Evolutionary conservation across 2,329 filamentous ascomycete genomes (phyloP), one percentile per base, ranked within the genome.

Genomic region (Exophiala dermatitidis): DNA sequence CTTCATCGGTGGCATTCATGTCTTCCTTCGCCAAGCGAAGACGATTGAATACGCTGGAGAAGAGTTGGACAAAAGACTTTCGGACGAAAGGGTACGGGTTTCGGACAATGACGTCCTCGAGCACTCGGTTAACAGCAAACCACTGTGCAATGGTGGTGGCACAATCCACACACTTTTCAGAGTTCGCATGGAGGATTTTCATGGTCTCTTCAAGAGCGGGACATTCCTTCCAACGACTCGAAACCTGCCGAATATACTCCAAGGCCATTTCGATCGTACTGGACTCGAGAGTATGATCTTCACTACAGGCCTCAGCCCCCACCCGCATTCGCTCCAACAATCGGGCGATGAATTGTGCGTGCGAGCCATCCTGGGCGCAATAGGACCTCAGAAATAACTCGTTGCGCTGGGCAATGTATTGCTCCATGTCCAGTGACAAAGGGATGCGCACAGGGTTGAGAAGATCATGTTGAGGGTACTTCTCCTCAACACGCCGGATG

Each of bases 301-400:
- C 65, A 1, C 76, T 77, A 63, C 79, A 82, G n/a, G 69, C 67
- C 0, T 72, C 71, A 5, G 68, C 65, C 46, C 74, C 76, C 33
- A 80, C 63, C 19, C 72, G 69, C 46, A 83, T 71, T 37, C 79
- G 77, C 5, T 72, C 69, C 31, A 93, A 76, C 36, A 88, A 73
- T 50, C 76, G 75, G 34, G 77, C 74, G 10, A 90, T 77, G 60
- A 95, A 88, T 1, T 72, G 70, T 1, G 82, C 75, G 63, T 95
- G 87, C 32, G 77, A 76, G 1, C 81, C 79, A 63, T 95, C 90
- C 63, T 86, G 87, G 28, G 94, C 75, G 66, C 86, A 90, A 64
- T 94, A 90, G 12, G 85, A 82, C 49, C 85, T 81, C 44, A 95
- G 76, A 28, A 88, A 78, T 1, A 80, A 61, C 56, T 86, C 82